These are phyloP conservation scores for Liriodendron chinense DNA, from an alignment of 164 flowering plant genomes.

Conservation along the genomic window DNA sequence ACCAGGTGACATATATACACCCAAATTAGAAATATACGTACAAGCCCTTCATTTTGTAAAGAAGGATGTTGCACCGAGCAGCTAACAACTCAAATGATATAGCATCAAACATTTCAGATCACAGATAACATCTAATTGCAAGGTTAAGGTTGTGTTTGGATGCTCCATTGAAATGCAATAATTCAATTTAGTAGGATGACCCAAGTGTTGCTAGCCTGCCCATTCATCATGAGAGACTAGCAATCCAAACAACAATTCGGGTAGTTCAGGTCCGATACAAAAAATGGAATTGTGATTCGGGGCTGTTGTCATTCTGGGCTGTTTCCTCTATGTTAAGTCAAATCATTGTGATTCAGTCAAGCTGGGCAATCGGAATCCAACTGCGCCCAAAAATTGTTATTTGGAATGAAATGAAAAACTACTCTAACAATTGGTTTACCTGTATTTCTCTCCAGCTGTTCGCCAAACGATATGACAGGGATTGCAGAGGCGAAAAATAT, in stretches of 20 bases:
- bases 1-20: background rate
- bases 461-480: conserved; percentile 96
- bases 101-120: background rate
- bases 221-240: background rate
- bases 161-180: background rate
- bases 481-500: conserved; percentile 96
- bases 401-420: background rate
- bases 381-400: background rate
- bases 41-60: conserved; percentile 49
- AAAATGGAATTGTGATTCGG: background rate
- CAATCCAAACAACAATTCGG: background rate
- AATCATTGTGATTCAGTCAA: background rate
- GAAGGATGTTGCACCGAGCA: background rate
- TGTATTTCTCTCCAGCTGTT: conserved; percentile 85
- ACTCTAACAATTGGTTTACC: conserved; percentile 28
- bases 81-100: background rate
- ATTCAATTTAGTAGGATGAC: background rate
- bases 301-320: background rate
- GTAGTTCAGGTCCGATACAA: background rate
- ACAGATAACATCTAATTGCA: background rate
- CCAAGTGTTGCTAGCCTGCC: background rate
- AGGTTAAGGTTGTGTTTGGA: background rate
- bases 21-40: background rate
- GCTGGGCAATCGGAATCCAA: background rate
- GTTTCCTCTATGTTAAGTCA: background rate